Base-by-base conservation (phyloP, 352 stramenopile genomes). In the Phytophthora constricta region DNA sequence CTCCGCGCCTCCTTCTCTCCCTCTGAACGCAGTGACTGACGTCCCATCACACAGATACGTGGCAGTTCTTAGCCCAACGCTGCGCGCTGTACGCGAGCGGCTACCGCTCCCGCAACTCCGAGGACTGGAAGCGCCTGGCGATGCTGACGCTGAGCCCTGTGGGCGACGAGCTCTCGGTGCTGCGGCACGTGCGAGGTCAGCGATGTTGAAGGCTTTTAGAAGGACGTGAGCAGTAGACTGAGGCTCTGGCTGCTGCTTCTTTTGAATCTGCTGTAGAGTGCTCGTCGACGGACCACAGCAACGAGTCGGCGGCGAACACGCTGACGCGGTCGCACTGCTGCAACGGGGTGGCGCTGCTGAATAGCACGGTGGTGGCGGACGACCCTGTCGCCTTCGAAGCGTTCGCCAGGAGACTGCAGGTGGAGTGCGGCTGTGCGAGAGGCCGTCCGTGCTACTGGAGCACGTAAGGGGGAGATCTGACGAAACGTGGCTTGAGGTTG, bases 401-500 rank as follows among this genome's bases (percentile, higher is more conserved):
- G 31, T 74, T 88, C 5, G 73, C 70, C 16, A 76, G 83, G 45
- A 63, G 77, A 10, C 61, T 81, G 9, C 85, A 92, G 60, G 71
- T 84, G 17, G 68, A 91, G 22, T 95, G 87, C 51, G 84, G 87
- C 48, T 95, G 87, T 61, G 82, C 82, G 1, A 80, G 64, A 54
- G 73, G 86, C 43, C 64, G 65, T 5, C 62, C 85, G 27, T 95
- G 86, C 71, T 94, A 94, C 64, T 94, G 84, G 84, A 93, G 86
- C 86, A 91, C 69, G 86, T 93, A 37, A 7, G 16, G n/a, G 11
- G n/a, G n/a, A n/a, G n/a, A n/a, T n/a, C n/a, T n/a, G n/a, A n/a
- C n/a, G n/a, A n/a, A n/a, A n/a, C n/a, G n/a, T 52, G 25, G n/a
- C 5, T 43, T 41, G 34, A n/a, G n/a, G n/a, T n/a, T n/a, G n/a